Evolutionary conservation across 2,329 filamentous ascomycete species (phyloP), one percentile per base, ranked within the genome.

Genomic region (Trichoderma sp.): DNA sequence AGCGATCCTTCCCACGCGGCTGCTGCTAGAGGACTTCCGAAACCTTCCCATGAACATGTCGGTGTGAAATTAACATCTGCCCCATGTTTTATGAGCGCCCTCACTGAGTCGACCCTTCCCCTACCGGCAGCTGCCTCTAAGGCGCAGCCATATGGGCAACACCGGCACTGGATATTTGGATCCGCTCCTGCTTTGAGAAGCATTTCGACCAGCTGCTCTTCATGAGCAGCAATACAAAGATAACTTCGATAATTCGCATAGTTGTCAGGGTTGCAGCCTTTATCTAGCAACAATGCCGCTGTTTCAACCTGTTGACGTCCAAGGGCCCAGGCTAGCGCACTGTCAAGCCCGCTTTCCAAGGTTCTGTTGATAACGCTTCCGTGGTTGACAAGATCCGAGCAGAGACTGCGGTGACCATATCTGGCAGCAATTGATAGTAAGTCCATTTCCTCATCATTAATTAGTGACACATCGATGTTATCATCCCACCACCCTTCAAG

Each of bases 1-100:
- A 23, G 47, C 47, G 9, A 23, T 12, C 5, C 1, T 20, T 0
- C 0, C 2, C 1, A 17, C 23, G 28, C 55, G 17, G 66, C 66
- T 47, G 26, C 13, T 53, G 12, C 66, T 5, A 69, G 55, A 12
- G 57, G 55, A 28, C 66, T 69, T 26, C 66, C 55, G 12, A 11
- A 69, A 0, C 0, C 0, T 11, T 0, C 28, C 3, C 3, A 1
- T 2, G 0, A 1, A 43, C 7, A 4, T 32, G n/a, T 3, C n/a
- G 12, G 0, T n/a, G 6, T 1, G 26, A 50, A 28, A 36, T 69
- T 69, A n/a, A 69, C 66, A 28, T 50, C 13, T 26, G 66, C 66
- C 12, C 66, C 26, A 5, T 4, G 4, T 36, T 69, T n/a, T 15
- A 61, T 12, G 5, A 69, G 15, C 6, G 34, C 3, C 57, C n/a